Evolutionary conservation across 345 rosid genomes (phyloP).

Genomic region (Mallotus nudiflorus): DNA sequence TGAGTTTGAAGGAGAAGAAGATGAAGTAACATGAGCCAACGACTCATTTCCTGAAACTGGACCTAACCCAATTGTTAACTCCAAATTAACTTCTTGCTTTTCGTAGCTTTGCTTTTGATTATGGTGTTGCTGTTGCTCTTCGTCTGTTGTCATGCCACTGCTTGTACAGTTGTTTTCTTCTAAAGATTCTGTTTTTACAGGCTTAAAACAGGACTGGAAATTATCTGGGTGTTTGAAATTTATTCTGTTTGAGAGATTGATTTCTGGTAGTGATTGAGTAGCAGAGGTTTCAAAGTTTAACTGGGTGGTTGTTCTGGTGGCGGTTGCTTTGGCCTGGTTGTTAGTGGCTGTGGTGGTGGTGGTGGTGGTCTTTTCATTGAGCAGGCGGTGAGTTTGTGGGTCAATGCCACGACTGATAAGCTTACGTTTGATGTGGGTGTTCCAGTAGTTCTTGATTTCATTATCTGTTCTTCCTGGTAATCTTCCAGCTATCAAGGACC

Average conservation of each 20-base stretch:
- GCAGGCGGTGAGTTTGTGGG: conserved; percentile 53
- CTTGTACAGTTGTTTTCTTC: conserved; percentile 49
- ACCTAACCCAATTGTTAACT: conserved; percentile 48
- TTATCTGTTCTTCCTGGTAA: conserved; percentile 55
- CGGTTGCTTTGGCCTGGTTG: too few relatives aligned
- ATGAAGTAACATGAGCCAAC: too few relatives aligned
- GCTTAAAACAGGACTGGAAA: conserved; percentile 8
- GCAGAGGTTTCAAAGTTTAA: conserved; percentile 11
- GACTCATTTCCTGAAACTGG: conserved; percentile 7
- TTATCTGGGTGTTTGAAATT: conserved; percentile 11
- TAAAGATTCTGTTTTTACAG: conserved; percentile 30
- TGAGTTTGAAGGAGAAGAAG: conserved; percentile 22
- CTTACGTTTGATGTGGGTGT: conserved; percentile 52
- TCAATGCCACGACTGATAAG: conserved; percentile 47
- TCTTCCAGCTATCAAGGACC: conserved; percentile 56
- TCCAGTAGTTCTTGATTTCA: conserved; percentile 59
- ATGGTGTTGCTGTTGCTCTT: conserved; percentile 32
- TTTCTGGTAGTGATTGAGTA: conserved; percentile 6
- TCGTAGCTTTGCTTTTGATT: conserved; percentile 1
- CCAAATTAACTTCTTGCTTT: conserved; percentile 42
- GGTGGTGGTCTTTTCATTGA: conserved; percentile 30
- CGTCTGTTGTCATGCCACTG: conserved; percentile 61
- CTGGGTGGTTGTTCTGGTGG: conserved; percentile 3
- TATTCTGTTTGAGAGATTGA: not conserved
- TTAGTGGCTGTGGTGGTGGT: not conserved